Base-by-base conservation (phyloP, 257 asterid genomes). In the Phtheirospermum japonicum region DNA sequence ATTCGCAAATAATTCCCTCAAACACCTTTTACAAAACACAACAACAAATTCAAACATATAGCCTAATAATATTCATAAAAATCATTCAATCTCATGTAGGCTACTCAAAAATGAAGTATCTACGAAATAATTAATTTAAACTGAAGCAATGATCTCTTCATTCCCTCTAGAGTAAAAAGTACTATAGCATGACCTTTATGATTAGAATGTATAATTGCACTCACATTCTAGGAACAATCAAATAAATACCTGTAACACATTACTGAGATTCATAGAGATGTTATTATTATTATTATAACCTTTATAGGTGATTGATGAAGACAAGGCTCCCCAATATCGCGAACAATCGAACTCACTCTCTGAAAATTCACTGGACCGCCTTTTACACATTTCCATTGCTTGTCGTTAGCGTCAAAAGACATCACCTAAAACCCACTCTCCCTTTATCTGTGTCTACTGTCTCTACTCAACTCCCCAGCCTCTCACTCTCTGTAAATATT, bases 261-360 rank as follows among this genome's bases (percentile, higher is more conserved):
- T n/a, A n/a, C n/a, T n/a, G n/a, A n/a, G n/a, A n/a, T n/a, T n/a
- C n/a, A n/a, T n/a, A n/a, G n/a, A n/a, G n/a, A n/a, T n/a, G n/a
- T n/a, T n/a, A n/a, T n/a, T n/a, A n/a, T n/a, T n/a, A n/a, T n/a
- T n/a, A n/a, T n/a, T n/a, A n/a, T n/a, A n/a, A n/a, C 96, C 91
- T 90, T 88, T 79, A 88, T 73, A 32, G 94, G 88, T 53, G 95
- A 78, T 42, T 84, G 98, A 73, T 83, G 85, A 75, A 91, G 90
- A 73, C 98, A 92, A 67, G 97, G 97, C 68, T 92, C 97, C 76
- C 98, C 93, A 73, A 92, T 84, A 73, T 88, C 95, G 57, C 95
- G 90, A 71, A 86, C 93, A 69, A 92, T 81, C 28, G 97, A 82
- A 77, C 93, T 81, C 77, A 91, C 87, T 72, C 73, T 85, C 66